phyloP scores from a whole-genome alignment of 108 stramenopile species.

The Fistulifera solaris region DNA sequence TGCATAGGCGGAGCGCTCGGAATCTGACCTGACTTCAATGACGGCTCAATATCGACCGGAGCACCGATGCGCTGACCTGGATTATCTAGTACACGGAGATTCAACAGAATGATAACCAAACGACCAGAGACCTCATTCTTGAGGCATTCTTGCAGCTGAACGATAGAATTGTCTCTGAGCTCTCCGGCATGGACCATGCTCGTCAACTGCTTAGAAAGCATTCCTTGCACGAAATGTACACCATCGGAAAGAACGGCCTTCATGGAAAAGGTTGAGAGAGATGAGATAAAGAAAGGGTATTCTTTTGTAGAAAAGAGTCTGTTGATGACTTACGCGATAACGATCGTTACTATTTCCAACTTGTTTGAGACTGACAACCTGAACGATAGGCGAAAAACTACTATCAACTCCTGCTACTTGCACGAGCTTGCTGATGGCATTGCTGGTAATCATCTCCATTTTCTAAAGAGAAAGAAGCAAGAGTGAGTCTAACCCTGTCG shows the following conservation, averaged over 20 bases:
- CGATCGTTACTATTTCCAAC: neutral
- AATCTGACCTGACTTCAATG: conserved; percentile 3
- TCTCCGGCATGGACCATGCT: conserved; percentile 31
- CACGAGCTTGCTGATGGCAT: no score
- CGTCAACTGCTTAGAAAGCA: conserved; percentile 90
- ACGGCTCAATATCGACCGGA: conserved; percentile 40
- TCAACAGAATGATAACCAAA: conserved; percentile 68
- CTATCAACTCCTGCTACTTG: no score
- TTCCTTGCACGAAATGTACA: conserved; percentile 64
- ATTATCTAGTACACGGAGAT: conserved; percentile 24
- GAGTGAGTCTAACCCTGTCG: no score
- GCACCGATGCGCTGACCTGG: conserved; percentile 44
- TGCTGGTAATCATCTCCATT: no score
- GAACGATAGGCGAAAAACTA: neutral
- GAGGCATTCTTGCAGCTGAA: conserved; percentile 64
- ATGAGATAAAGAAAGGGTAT: neutral
- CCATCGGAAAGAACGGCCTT: conserved; percentile 74
- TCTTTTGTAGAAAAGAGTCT: neutral
- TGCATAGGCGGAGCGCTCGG: conserved; percentile 2
- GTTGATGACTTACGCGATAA: neutral
- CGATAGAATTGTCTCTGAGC: conserved; percentile 32
- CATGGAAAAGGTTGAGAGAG: neutral
- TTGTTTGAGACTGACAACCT: conserved; percentile 1
- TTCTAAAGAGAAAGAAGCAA: no score
- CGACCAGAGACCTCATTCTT: conserved; percentile 66